phyloP scores from a whole-genome alignment of 805 yeast species.

The Metschnikowia proteae region DNA sequence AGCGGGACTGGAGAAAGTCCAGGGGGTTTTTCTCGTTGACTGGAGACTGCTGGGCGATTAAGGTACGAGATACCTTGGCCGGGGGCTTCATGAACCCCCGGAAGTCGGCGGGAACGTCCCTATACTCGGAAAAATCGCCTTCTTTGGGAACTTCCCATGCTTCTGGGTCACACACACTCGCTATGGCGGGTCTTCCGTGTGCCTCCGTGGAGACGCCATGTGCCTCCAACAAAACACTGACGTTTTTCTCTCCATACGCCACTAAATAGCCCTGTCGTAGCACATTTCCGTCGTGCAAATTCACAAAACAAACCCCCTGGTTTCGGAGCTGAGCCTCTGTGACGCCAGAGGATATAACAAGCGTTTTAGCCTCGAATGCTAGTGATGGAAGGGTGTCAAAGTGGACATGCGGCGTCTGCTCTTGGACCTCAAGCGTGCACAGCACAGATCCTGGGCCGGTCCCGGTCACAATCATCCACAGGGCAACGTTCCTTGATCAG shows the following conservation, averaged over 20 bases:
- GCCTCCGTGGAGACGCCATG: neutral
- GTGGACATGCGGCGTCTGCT: neutral
- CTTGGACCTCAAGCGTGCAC: neutral
- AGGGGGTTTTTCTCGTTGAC: constrained; percentile 24
- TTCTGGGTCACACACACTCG: neutral
- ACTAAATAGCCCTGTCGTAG: constrained; percentile 3
- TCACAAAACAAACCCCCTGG: neutral
- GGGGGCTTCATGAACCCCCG: constrained; percentile 4
- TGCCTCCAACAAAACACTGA: neutral
- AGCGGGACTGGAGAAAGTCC: constrained; percentile 30
- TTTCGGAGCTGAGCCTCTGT: neutral
- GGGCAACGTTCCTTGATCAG: no score
- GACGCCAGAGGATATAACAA: neutral
- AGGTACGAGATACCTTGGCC: neutral
- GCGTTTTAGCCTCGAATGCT: neutral
- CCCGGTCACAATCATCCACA: neutral
- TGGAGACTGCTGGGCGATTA: constrained; percentile 11
- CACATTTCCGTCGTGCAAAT: neutral
- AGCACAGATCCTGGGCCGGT: neutral
- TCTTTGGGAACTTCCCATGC: neutral
- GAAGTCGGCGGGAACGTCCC: neutral
- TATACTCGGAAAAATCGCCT: neutral
- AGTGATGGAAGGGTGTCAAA: constrained; percentile 1
- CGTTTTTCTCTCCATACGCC: neutral
- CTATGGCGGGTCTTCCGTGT: neutral